Base-by-base conservation (phyloP, 768 basidiomycete genomes). In the Rhodotorula sphaerocarpa region DNA sequence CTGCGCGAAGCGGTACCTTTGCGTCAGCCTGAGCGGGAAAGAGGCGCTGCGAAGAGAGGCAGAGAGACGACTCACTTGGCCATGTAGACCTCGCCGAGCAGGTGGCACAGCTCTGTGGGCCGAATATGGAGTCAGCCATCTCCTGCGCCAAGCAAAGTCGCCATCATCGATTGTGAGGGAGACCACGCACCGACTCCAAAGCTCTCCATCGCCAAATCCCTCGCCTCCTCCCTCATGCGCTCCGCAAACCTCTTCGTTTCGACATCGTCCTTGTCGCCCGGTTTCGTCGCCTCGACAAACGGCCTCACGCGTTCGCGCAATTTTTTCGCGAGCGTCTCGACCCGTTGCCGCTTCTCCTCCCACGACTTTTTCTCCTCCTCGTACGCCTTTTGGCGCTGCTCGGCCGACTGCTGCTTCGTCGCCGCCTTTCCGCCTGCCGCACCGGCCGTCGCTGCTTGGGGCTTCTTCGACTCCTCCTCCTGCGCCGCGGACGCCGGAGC, bases 131-230 rank as follows among this genome's bases (percentile, higher is more conserved):
- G n/a, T n/a, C n/a, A n/a, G n/a, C n/a, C n/a, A n/a, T n/a, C n/a
- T n/a, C n/a, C n/a, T n/a, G n/a, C n/a, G n/a, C n/a, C n/a, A n/a
- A n/a, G n/a, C n/a, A n/a, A n/a, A n/a, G n/a, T n/a, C n/a, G n/a
- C n/a, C n/a, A n/a, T n/a, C n/a, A n/a, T n/a, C n/a, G n/a, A n/a
- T n/a, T n/a, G n/a, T n/a, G n/a, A n/a, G n/a, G n/a, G n/a, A n/a
- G n/a, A n/a, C 56, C 82, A 34, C 70, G 88, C 86, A 83, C 96
- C 93, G 28, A 97, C 85, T 51, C 95, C 95, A 75, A 99, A 99
- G 69, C 88, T 91, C 79, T 99, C 93, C 56, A 96, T 76, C 78
- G 96, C 96, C 70, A 99, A 74, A 77, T 99, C 95, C 59, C 93
- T 90, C 2, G 88, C 89, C 75, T 99, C 95, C 33, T 82, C 78